These are phyloP conservation scores for Aspergillus sclerotiicarbonarius DNA, from an alignment of 495 filamentous ascomycete genomes.

Conservation along the genomic window DNA sequence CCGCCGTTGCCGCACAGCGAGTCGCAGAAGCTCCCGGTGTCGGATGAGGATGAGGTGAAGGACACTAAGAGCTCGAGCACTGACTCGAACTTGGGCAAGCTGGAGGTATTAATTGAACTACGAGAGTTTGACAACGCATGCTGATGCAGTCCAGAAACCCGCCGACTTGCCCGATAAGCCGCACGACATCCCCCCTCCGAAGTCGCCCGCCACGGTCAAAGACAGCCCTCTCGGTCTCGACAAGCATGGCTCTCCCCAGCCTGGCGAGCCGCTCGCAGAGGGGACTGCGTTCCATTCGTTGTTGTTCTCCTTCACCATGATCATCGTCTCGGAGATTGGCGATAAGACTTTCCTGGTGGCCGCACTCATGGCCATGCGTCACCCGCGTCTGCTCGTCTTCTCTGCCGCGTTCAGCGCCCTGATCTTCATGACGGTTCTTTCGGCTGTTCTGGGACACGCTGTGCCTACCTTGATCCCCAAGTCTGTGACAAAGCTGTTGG, in stretches of 20 bases:
- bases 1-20: conserved; percentile 79
- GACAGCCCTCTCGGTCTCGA: conserved; percentile 64
- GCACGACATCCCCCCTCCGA: conserved; percentile 72
- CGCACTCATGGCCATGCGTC: conserved; percentile 98
- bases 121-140: not conserved
- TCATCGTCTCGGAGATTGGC: conserved; percentile 93
- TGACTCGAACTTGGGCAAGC: conserved; percentile 49
- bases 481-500: conserved; percentile 79
- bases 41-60: conserved; percentile 43
- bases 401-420: conserved; percentile 88
- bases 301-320: conserved; percentile 91
- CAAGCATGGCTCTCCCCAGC: conserved; percentile 18
- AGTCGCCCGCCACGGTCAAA: conserved; percentile 64
- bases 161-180: conserved; percentile 75
- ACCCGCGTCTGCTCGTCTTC: conserved; percentile 90
- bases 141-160: conserved; percentile 63
- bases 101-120: conserved; percentile 57
- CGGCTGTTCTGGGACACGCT: conserved; percentile 89
- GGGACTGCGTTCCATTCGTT: conserved; percentile 87
- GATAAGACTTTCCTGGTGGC: conserved; percentile 99
- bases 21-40: conserved; percentile 52
- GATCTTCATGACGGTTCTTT: conserved; percentile 93
- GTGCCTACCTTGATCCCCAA: conserved; percentile 90
- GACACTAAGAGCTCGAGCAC: conserved; percentile 32
- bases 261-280: conserved; percentile 26